Conservation (phyloP, 441 rosid species). For the Arabidopsis lyrata region DNA sequence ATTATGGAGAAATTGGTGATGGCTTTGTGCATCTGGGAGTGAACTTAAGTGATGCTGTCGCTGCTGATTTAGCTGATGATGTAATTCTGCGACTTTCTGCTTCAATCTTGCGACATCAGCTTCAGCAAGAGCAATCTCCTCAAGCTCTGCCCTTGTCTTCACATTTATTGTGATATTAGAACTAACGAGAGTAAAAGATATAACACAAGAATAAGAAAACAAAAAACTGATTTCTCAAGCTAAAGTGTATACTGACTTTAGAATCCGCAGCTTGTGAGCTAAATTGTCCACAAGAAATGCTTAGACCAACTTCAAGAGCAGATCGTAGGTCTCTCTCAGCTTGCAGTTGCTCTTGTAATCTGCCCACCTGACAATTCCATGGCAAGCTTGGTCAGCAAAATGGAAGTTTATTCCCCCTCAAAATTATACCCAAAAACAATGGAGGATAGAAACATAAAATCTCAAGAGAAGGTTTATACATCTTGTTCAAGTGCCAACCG, state of each 20-base stretch:
- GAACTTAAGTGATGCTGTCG: slow-evolving; percentile 85
- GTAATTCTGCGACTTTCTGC: slow-evolving; percentile 97
- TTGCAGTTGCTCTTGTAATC: slow-evolving; percentile 98
- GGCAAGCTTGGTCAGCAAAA: slow-evolving; percentile 37
- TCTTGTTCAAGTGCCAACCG: slow-evolving; percentile 99
- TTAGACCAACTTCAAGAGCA: slow-evolving; percentile 96
- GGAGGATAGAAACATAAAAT: slow-evolving; percentile 18
- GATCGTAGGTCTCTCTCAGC: slow-evolving; percentile 98
- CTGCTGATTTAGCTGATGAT: slow-evolving; percentile 94
- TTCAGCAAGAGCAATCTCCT: slow-evolving; percentile 99
- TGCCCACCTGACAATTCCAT: slow-evolving; percentile 67
- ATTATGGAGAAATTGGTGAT: slow-evolving; percentile 75
- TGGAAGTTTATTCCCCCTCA: slow-evolving; percentile 11
- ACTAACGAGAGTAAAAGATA: slow-evolving; percentile 42
- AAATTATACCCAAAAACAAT: not conserved
- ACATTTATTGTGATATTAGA: slow-evolving; percentile 46
- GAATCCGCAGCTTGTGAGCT: slow-evolving; percentile 88
- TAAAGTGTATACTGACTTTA: slow-evolving; percentile 61
- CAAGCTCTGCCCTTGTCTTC: slow-evolving; percentile 98
- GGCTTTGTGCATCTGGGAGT: slow-evolving; percentile 85
- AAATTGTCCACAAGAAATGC: slow-evolving; percentile 93
- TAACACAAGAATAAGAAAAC: slow-evolving; percentile 1
- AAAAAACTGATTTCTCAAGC: slow-evolving; percentile 10
- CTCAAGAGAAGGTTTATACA: slow-evolving; percentile 56
- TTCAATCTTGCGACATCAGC: slow-evolving; percentile 96